Evolutionary conservation across 169 alveolate genomes (phyloP).

Genomic region (Babesia ovata): DNA sequence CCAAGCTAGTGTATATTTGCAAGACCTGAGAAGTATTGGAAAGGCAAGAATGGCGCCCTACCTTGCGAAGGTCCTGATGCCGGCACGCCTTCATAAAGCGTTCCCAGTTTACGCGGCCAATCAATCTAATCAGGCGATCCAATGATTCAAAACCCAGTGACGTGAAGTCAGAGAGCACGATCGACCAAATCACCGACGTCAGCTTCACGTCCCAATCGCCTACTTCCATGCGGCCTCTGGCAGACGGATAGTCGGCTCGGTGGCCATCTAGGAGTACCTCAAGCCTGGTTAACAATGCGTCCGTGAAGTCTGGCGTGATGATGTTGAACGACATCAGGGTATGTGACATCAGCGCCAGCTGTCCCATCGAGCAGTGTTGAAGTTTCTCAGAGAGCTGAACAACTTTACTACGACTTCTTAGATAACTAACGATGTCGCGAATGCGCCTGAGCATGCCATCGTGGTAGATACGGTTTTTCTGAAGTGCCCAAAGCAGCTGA

Average conservation of each 20-base stretch:
- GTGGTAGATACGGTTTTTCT: constrained; percentile 56
- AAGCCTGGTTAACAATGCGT: constrained; percentile 1
- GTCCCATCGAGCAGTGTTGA: constrained; percentile 30
- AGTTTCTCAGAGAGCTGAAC: constrained; percentile 21
- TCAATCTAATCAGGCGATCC: neutral
- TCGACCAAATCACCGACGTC: constrained; percentile 42
- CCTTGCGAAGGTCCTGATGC: constrained; percentile 44
- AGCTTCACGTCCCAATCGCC: constrained; percentile 11
- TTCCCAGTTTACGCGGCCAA: constrained; percentile 38
- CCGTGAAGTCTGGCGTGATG: neutral
- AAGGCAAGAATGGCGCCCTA: neutral
- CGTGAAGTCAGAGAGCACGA: constrained; percentile 27
- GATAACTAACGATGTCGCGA: constrained; percentile 11
- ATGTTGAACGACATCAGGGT: constrained; percentile 33
- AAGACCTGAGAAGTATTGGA: neutral
- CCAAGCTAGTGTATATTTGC: constrained; percentile 19
- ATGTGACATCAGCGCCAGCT: constrained; percentile 39
- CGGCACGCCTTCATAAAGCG: constrained; percentile 14
- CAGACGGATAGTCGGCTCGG: neutral
- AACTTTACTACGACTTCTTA: neutral
- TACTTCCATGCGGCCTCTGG: neutral
- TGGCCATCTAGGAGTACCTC: constrained; percentile 12
- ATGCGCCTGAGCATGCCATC: constrained; percentile 13
- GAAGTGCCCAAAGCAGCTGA: constrained; percentile 64
- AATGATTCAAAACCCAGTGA: neutral